Conservation (phyloP, 768 basidiomycete genomes). For the Leccinellum rugosiceps region DNA sequence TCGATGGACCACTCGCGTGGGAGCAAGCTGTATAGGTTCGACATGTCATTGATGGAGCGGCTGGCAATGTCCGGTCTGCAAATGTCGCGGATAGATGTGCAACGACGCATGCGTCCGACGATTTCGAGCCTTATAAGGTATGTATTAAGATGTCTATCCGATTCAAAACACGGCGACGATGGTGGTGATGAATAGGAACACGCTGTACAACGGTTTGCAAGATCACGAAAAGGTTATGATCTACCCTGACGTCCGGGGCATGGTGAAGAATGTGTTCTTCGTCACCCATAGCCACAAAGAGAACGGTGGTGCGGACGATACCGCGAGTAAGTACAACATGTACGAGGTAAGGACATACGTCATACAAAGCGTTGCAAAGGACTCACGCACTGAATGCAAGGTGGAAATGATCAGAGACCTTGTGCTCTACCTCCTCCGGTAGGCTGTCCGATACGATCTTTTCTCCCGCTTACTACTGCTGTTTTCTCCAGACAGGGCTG, state of each 20-base stretch:
- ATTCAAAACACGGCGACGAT: background rate
- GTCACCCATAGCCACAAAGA: constrained; percentile 60
- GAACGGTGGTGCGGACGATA: constrained; percentile 57
- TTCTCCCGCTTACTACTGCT: background rate
- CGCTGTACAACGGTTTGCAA: constrained; percentile 57
- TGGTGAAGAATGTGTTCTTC: constrained; percentile 66
- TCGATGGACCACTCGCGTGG: constrained; percentile 68
- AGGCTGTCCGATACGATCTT: background rate
- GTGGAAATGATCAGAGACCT: constrained; percentile 50
- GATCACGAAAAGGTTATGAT: constrained; percentile 51
- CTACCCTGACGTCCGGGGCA: constrained; percentile 59
- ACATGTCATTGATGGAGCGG: constrained; percentile 76
- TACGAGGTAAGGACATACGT: constrained; percentile 62
- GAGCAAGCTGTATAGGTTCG: constrained; percentile 55
- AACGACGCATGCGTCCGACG: constrained; percentile 70
- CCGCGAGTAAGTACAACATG: constrained; percentile 59
- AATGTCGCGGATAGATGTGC: constrained; percentile 71
- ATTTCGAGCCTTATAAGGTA: constrained; percentile 52
- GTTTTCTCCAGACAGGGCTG: constrained; percentile 39
- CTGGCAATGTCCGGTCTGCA: constrained; percentile 51
- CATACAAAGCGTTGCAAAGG: background rate
- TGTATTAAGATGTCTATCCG: background rate
- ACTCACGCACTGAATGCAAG: constrained; percentile 19
- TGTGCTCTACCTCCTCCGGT: constrained; percentile 49
- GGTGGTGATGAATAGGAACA: constrained; percentile 36